A percentile compares a stretch with the other conserved stretches of the same genome.
phyloP scores from a whole-genome alignment of 345 rosid species.

The Salix koriyanagi region DNA sequence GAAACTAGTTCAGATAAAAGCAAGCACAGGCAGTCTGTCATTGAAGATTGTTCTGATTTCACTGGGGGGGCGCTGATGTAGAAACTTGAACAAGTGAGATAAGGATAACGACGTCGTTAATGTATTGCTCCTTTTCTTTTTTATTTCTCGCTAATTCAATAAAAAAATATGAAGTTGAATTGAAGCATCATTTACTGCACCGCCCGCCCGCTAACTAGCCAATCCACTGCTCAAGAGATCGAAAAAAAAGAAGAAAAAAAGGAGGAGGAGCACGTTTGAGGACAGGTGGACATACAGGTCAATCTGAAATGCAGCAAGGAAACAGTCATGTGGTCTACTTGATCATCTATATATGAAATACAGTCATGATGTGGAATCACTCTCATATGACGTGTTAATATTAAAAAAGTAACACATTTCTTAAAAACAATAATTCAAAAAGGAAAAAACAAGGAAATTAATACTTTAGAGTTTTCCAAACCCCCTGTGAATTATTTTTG shows the following conservation, averaged over 20 bases:
- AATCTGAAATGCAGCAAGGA: background rate
- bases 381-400: no score
- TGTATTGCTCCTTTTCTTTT: background rate
- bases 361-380: no score
- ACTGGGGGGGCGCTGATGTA: background rate
- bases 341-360: no score
- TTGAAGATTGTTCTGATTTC: background rate
- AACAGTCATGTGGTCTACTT: background rate
- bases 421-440: no score
- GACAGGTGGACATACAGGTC: background rate
- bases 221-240: background rate
- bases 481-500: no score
- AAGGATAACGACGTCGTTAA: background rate
- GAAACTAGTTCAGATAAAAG: background rate
- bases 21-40: background rate
- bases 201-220: background rate
- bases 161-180: background rate
- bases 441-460: no score
- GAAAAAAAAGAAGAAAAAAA: background rate
- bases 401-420: no score
- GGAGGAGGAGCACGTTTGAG: background rate
- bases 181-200: background rate
- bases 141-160: background rate
- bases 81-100: background rate
- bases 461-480: no score